Evolutionary conservation across 2,329 filamentous ascomycete species (phyloP), one percentile per base, ranked within the genome.

Genomic region (Leptosphaerulina australis): DNA sequence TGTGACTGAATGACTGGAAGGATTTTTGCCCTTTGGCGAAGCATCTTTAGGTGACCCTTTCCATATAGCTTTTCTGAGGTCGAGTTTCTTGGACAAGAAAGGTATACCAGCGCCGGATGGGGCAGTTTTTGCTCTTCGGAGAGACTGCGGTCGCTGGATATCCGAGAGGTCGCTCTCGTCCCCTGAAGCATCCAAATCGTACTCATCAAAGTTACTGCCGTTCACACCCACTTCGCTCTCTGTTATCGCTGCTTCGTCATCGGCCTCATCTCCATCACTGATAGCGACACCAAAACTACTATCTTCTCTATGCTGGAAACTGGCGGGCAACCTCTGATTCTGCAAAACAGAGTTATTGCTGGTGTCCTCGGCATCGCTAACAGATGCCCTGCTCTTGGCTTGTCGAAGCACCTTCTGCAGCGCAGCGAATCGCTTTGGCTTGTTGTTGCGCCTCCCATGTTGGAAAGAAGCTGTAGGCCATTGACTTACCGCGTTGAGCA

Each of bases 291-390:
- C 73, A 10, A 51, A 44, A 11, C 33, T 31, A 20, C 30, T 30
- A 15, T 31, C 18, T 12, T 37, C 36, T 8, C 22, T 28, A 22
- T 22, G 31, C 3, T 89, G 76, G 9, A 88, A 80, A 18, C 84
- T 81, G 48, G 83, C 80, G 7, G 84, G 80, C 2, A 95, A 74
- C 46, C 85, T 84, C 57, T 91, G 88, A 3, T 89, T 91, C 56
- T 86, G 86, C 73, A 93, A 92, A 1, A 87, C 87, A 54, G 90
- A 78, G 58, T 79, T 88, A 17, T 89, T 79, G 3, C 86, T 86
- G 37, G 88, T 72, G 9, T 74, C 72, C 21, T 71, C 73, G 43
- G 81, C 64, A 43, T 77, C 76, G 14, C 76, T 75, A 7, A 80
- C 70, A 3, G 80, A 79, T 22, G 73, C 72, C 53, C 76, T 76